phyloP scores from a whole-genome alignment of 139 green algal genomes.

The Dunaliella primolecta region DNA sequence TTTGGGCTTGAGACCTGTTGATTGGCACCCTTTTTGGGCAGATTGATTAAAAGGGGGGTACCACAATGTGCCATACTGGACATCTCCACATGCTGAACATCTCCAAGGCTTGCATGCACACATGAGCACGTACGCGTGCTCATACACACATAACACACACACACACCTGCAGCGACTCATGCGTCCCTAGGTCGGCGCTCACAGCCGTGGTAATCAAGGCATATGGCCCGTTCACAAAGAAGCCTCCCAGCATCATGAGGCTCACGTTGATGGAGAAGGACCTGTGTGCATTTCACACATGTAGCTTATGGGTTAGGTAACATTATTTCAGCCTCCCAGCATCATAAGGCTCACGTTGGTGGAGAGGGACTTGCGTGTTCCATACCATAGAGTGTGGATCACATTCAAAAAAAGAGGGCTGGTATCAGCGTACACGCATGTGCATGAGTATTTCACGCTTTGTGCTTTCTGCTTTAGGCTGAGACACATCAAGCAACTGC shows the following conservation, averaged over 20 bases:
- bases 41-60: not conserved
- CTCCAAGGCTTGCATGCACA: too few relatives aligned
- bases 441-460: too few relatives aligned
- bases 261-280: slow-evolving; percentile 70
- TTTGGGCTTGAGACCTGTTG: too few relatives aligned
- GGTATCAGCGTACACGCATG: too few relatives aligned
- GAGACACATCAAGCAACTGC: too few relatives aligned
- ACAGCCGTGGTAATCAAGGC: slow-evolving; percentile 96
- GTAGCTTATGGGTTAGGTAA: too few relatives aligned
- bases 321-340: slow-evolving; percentile 68
- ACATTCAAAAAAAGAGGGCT: too few relatives aligned
- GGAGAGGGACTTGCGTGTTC: slow-evolving; percentile 41
- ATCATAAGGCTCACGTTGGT: slow-evolving; percentile 88
- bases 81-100: too few relatives aligned
- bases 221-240: slow-evolving; percentile 95
- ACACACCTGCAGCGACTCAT: slow-evolving; percentile 69
- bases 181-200: slow-evolving; percentile 89
- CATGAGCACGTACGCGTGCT: too few relatives aligned
- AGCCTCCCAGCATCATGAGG: slow-evolving; percentile 84
- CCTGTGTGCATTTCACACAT: slow-evolving; percentile 6
- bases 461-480: too few relatives aligned
- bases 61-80: not conserved
- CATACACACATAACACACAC: not conserved
- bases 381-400: too few relatives aligned
- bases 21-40: too few relatives aligned